Conservation (phyloP, 306 rosid genomes). For the Prunus davidiana region DNA sequence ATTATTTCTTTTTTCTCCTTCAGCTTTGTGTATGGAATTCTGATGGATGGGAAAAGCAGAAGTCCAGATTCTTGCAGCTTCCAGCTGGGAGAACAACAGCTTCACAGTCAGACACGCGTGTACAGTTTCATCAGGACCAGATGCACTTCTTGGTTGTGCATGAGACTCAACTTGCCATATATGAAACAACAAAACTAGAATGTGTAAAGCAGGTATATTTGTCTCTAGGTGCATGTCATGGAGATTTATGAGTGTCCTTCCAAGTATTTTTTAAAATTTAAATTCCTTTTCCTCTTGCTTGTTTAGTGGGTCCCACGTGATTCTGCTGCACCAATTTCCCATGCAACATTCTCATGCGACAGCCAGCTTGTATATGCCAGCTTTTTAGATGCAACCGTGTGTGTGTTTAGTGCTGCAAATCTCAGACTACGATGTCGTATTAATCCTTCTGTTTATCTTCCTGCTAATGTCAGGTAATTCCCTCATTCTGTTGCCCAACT, state of each 20-base stretch:
- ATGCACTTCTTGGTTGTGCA: slow-evolving; percentile 80
- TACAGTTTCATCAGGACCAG: slow-evolving; percentile 96
- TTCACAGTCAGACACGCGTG: slow-evolving; percentile 74
- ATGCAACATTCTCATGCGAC: slow-evolving; percentile 96
- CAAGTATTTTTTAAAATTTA: neutral
- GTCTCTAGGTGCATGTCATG: slow-evolving; percentile 1
- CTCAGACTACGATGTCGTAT: slow-evolving; percentile 88
- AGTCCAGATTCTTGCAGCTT: slow-evolving; percentile 71
- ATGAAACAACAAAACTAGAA: slow-evolving; percentile 80
- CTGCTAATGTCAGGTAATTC: slow-evolving; percentile 70
- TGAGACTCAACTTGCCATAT: slow-evolving; percentile 93
- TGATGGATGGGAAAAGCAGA: slow-evolving; percentile 97
- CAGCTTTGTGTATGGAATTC: slow-evolving; percentile 90
- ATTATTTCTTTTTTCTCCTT: neutral
- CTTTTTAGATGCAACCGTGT: slow-evolving; percentile 79
- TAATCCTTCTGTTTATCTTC: slow-evolving; percentile 80
- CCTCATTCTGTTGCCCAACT: neutral
- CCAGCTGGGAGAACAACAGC: slow-evolving; percentile 80
- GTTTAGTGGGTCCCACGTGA: slow-evolving; percentile 77
- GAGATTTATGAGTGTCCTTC: neutral
- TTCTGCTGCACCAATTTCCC: slow-evolving; percentile 83
- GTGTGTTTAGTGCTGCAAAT: slow-evolving; percentile 68
- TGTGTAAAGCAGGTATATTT: slow-evolving; percentile 65
- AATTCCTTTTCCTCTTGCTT: slow-evolving; percentile 18
- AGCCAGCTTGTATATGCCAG: slow-evolving; percentile 90